Base-by-base conservation (phyloP, 2,329 filamentous ascomycete species). In the Periglandula ipomoeae region DNA sequence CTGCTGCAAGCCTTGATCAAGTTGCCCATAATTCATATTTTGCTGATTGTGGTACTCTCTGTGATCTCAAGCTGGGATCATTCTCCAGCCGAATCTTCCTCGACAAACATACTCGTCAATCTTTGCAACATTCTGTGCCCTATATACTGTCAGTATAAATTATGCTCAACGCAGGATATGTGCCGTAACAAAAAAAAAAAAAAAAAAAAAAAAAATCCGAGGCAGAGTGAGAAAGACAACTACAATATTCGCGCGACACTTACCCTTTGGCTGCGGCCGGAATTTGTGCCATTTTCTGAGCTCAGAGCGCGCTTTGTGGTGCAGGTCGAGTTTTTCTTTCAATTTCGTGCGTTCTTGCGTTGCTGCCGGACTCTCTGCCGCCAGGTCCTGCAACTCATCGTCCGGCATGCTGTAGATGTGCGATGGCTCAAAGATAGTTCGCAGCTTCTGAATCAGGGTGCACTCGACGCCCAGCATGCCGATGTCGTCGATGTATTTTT, bases 391-490 rank as follows among this genome's bases (percentile, higher is more conserved):
- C 23, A 61, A n/a, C 4, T 56, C 49, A 0, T 45, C 42, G 6
- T 53, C 47, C 2, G 35, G 22, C 55, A 61, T 59, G 15, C 39
- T 44, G 2, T 53, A 50, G 2, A 61, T 52, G 4, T 47, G 47
- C 2, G 51, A 35, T 0, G 59, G 55, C 13, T 53, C 48, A 3
- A 62, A 44, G 1, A 61, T 44, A 2, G 46, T 39, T 3, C 40
- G 44, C 15, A 61, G 47, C 11, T 53, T 48, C 2, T 46, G 17
- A 0, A 61, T 34, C 1, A 61, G 46, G 10, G 44, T 37, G 2
- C 46, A 48, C 34, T 62, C 60, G 27, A 61, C 53, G 3, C 56
- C 53, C 8, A 60, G 52, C 1, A 58, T 52, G 9, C 58, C 53
- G 8, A 60, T 50, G 38, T 56, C 55, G 40, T 58, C 56, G 22